phyloP scores from a whole-genome alignment of 2,329 filamentous ascomycete genomes.

The Monosporascus cannonballus region DNA sequence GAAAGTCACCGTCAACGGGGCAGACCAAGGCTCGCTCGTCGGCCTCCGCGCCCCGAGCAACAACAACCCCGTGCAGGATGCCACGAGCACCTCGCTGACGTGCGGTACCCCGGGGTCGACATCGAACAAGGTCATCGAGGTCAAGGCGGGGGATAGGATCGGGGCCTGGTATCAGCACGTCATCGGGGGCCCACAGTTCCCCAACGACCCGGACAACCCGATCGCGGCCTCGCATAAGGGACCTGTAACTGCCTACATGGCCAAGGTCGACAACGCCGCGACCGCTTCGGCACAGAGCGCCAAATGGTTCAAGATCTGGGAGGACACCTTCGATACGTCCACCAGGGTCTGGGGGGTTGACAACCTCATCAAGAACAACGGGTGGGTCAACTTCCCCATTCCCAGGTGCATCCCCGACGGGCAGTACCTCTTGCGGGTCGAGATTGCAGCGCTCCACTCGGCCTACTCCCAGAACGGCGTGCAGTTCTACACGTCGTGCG shows the following conservation, averaged over 20 bases:
- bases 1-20: conserved; percentile 41
- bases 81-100: conserved; percentile 34
- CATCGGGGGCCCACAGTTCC: conserved; percentile 45
- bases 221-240: conserved; percentile 51
- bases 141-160: conserved; percentile 44
- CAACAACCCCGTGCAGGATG: conserved; percentile 49
- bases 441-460: conserved; percentile 47
- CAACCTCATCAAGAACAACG: conserved; percentile 34
- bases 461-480: conserved; percentile 32
- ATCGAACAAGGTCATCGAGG: conserved; percentile 37
- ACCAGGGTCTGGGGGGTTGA: conserved; percentile 43
- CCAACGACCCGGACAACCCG: conserved; percentile 45
- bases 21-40: conserved; percentile 35
- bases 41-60: conserved; percentile 42
- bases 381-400: conserved; percentile 43
- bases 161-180: conserved; percentile 48
- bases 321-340: conserved; percentile 38
- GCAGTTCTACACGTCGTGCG: conserved; percentile 39
- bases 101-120: conserved; percentile 40
- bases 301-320: conserved; percentile 51
- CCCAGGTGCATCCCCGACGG: conserved; percentile 46
- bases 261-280: conserved; percentile 46
- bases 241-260: conserved; percentile 46
- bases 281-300: conserved; percentile 33
- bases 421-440: conserved; percentile 49